A percentile compares a stretch with the other conserved stretches of the same genome.
Conservation (phyloP, 352 stramenopile genomes). For the Phytopythium oedochilum region DNA sequence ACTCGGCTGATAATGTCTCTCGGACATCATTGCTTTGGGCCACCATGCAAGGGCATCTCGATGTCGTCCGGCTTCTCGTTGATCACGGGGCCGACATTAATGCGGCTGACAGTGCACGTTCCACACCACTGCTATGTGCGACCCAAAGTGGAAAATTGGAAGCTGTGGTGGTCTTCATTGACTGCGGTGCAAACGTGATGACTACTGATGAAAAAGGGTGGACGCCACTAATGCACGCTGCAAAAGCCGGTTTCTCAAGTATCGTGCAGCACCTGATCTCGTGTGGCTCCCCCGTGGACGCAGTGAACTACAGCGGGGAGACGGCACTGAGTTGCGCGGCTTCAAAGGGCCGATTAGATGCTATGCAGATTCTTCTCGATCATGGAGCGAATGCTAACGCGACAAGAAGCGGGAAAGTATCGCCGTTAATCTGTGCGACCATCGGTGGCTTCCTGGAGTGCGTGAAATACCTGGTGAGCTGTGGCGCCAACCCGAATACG, state of each 20-base stretch:
- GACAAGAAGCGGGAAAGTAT: too few species aligned
- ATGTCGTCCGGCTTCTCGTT: neutral
- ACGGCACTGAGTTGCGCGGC: neutral
- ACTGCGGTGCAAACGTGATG: constrained; percentile 4
- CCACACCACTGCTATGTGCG: constrained; percentile 2
- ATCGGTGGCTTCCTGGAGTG: neutral
- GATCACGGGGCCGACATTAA: neutral
- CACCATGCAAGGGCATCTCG: neutral
- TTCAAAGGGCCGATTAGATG: neutral
- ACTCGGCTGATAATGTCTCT: neutral
- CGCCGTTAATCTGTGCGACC: neutral
- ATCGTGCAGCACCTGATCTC: constrained; percentile 2
- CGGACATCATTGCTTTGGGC: neutral
- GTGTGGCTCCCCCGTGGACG: neutral
- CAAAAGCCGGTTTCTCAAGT: neutral
- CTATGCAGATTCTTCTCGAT: neutral
- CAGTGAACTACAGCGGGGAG: neutral
- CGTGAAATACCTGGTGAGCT: neutral
- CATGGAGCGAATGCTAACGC: neutral
- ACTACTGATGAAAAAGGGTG: neutral
- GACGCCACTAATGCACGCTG: constrained; percentile 5
- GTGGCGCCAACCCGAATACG: neutral
- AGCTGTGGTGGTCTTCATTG: neutral
- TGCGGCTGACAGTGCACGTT: neutral
- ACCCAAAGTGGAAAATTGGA: neutral